Base-by-base conservation (phyloP, 176 grass and related monocot genomes). In the Triticum dicoccoides region DNA sequence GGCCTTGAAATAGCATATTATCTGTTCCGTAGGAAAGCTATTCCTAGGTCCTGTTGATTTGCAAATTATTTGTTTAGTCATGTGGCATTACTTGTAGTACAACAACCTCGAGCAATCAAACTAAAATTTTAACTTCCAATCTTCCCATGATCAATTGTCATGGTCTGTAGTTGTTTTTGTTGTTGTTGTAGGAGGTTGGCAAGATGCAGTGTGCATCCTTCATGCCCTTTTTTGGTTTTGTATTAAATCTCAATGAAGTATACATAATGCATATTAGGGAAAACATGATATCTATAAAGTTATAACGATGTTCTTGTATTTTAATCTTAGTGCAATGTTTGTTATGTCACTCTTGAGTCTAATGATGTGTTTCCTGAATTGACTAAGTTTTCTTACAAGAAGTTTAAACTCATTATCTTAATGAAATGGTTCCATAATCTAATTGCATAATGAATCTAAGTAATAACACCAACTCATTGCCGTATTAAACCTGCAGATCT, bases 401-500 rank as follows among this genome's bases (percentile, higher is more conserved):
- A 13, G 14, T 56, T 83, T 78, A 63, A 78, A n/a, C 21, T 73
- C 17, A 47, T 47, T 61, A 27, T 78, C 32, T 70, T 27, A 30
- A 63, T 14, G 41, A 61, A 82, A 73, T 14, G 29, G 61, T 79
- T 85, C 73, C 23, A 8, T 42, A 65, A 74, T 59, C 12, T 29
- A 30, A 47, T 87, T 51, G 21, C 37, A 84, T 61, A 39, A 58
- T 87, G 37, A 80, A 74, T 44, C 44, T 73, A 61, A 68, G 41
- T 73, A 85, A 5, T 58, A 77, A 12, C 71, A 71, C 32, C 64
- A 13, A 86, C 18, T 69, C 58, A 84, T 86, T 79, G 80, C 11
- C 45, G 75, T 65, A 41, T 51, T 74, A 82, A 79, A 88, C 62
- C 8, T 94, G 79, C 92, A 98, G 94, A 98, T 89, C 79, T 94